Evolutionary conservation across 2,329 filamentous ascomycete genomes (phyloP), one percentile per base, ranked within the genome.

Genomic region (Diaporthe capsici): DNA sequence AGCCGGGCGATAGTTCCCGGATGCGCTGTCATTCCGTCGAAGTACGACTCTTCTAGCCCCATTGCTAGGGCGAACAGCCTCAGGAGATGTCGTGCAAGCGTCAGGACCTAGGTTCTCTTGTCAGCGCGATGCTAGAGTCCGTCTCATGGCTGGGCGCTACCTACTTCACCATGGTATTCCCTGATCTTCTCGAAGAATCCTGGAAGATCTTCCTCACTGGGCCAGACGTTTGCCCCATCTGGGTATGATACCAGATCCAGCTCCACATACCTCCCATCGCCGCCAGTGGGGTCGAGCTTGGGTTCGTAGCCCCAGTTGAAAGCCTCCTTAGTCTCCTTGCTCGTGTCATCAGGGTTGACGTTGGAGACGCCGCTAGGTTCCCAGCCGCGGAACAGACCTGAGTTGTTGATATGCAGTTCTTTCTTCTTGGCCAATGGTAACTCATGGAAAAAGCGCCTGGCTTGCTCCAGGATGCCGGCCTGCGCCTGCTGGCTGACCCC

Each of bases 1-100:
- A 76, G 71, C 34, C 74, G 47, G 17, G 53, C 20, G 28, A 76
- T 74, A 2, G 55, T 67, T 12, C 74, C 74, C 13, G 74, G 74
- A 13, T 72, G 81, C 82, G 72, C 82, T 78, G 71, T 83, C 81
- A 78, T 82, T 73, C 75, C 82, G 80, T 80, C 76, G 34, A 79
- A 79, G 34, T 79, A 75, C 17, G 63, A 47, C 57, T 79, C 78
- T 49, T 73, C 67, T 12, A 79, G 37, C 12, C 61, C 63, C 20
- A 79, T 65, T 20, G 65, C 71, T 10, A 79, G 65, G 3, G 78
- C 78, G 71, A 79, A 73, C 2, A 77, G 53, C 6, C 75, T 73
- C 12, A 78, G 67, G 20, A 78, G 57, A 6, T 74, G 71, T 0
- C 76, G 72, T 12, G 76, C 76, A 10, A 78, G 63, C 37, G 75